Conservation (phyloP, 2,329 filamentous ascomycete species). For the Fusarium chlamydosporum region DNA sequence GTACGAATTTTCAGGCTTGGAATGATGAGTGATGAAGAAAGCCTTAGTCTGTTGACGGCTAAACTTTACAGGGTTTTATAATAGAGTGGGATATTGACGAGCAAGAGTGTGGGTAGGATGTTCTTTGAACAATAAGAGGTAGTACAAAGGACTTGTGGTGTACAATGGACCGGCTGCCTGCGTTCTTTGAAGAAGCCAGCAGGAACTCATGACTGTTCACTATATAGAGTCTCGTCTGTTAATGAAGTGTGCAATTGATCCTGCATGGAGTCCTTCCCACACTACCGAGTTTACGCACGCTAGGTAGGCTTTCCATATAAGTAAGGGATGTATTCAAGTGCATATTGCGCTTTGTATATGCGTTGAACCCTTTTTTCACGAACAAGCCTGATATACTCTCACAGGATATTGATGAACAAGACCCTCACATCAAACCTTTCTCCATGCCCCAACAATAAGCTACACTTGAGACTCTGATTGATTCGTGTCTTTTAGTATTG, state of each 20-base stretch:
- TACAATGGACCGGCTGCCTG: neutral
- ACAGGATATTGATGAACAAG: no score
- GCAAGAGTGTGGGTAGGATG: neutral
- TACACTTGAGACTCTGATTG: no score
- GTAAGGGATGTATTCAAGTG: no score
- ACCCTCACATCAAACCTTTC: no score
- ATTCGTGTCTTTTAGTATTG: no score
- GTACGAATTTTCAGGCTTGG: neutral
- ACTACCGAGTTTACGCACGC: neutral
- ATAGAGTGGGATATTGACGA: neutral
- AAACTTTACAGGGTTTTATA: conserved; percentile 17
- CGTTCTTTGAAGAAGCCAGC: conserved; percentile 1
- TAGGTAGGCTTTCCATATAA: neutral
- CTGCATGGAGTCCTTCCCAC: neutral
- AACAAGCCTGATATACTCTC: no score
- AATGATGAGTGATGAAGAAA: neutral
- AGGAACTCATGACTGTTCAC: neutral
- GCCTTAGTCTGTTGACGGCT: neutral
- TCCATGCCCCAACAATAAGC: no score
- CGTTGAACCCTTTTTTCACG: neutral
- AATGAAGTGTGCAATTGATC: neutral
- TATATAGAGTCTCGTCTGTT: neutral
- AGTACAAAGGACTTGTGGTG: conserved; percentile 12
- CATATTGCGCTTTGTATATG: no score
- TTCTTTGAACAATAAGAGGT: conserved; percentile 21